Percentiles rank a stretch among this genome's conserved stretches.
phyloP scores from a whole-genome alignment of 1,139 yeast genomes.

The Yamadazyma songkhlaensis region DNA sequence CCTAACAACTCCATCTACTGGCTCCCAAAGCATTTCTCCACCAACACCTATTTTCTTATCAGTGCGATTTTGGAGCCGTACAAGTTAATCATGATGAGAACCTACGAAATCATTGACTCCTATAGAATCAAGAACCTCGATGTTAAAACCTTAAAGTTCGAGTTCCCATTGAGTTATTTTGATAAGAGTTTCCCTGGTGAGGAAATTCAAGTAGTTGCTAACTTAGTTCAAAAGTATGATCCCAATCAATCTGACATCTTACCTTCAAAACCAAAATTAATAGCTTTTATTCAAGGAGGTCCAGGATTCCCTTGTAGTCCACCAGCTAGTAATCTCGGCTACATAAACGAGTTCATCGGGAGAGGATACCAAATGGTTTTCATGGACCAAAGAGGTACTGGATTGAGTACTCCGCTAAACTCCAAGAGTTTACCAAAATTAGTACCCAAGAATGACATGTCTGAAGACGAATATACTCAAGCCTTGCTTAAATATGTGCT shows the following conservation, averaged over 20 bases:
- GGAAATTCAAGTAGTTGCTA: slow-evolving; percentile 31
- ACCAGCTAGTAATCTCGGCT: slow-evolving; percentile 31
- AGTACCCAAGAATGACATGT: slow-evolving; percentile 16
- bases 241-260: slow-evolving; percentile 14
- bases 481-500: slow-evolving; percentile 36
- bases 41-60: background rate
- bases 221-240: slow-evolving; percentile 31
- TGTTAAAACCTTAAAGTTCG: slow-evolving; percentile 24
- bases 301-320: slow-evolving; percentile 53
- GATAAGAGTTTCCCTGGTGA: slow-evolving; percentile 8
- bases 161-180: slow-evolving; percentile 27
- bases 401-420: slow-evolving; percentile 47
- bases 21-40: no score
- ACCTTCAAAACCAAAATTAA: slow-evolving; percentile 29
- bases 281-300: slow-evolving; percentile 55
- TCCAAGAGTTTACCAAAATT: slow-evolving; percentile 21
- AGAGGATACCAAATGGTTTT: slow-evolving; percentile 47
- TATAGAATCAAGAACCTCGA: slow-evolving; percentile 25
- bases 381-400: slow-evolving; percentile 61
- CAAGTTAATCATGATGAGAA: slow-evolving; percentile 5
- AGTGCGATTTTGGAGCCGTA: background rate
- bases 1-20: no score
- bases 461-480: slow-evolving; percentile 16
- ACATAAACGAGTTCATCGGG: slow-evolving; percentile 36
- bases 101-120: slow-evolving; percentile 22